phyloP scores from a whole-genome alignment of 116 monocot genomes.

The Phalaenopsis hybrid region DNA sequence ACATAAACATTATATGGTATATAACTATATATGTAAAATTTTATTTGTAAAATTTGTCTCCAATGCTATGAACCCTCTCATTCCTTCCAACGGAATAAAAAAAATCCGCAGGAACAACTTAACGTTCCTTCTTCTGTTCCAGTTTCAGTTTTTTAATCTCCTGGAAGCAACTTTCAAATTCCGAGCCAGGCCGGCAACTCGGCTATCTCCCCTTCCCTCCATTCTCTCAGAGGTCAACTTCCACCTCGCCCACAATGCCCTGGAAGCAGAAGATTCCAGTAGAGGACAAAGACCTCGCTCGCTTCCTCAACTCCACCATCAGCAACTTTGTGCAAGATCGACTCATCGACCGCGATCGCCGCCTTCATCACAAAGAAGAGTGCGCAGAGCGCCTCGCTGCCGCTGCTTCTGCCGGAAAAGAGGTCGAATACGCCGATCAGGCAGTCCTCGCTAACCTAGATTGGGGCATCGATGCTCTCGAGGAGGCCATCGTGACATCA shows the following conservation, averaged over 20 bases:
- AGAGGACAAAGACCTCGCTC: slow-evolving; percentile 11
- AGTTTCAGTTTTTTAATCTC: too few relatives aligned
- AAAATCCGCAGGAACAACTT: too few relatives aligned
- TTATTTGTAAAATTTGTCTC: too few relatives aligned
- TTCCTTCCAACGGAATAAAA: too few relatives aligned
- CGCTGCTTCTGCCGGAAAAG: neutral
- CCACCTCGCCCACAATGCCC: neutral
- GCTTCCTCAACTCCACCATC: slow-evolving; percentile 25
- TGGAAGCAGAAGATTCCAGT: slow-evolving; percentile 4
- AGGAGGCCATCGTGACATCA: slow-evolving; percentile 35
- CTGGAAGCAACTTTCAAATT: neutral
- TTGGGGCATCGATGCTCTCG: slow-evolving; percentile 57
- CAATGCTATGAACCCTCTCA: too few relatives aligned
- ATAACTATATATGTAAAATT: too few relatives aligned
- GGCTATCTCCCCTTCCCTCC: neutral
- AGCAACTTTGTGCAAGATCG: slow-evolving; percentile 32
- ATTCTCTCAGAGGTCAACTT: too few relatives aligned
- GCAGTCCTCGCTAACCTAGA: slow-evolving; percentile 52
- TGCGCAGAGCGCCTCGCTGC: slow-evolving; percentile 49
- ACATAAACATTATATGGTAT: too few relatives aligned
- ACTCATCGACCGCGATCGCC: slow-evolving; percentile 24
- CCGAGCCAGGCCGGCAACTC: slow-evolving; percentile 3
- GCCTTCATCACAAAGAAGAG: slow-evolving; percentile 30
- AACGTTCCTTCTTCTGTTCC: too few relatives aligned
- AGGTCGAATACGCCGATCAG: slow-evolving; percentile 38